Evolutionary conservation across 2,329 filamentous ascomycete species (phyloP), one percentile per base, ranked within the genome.

Genomic region (Cladophialophora carrionii): DNA sequence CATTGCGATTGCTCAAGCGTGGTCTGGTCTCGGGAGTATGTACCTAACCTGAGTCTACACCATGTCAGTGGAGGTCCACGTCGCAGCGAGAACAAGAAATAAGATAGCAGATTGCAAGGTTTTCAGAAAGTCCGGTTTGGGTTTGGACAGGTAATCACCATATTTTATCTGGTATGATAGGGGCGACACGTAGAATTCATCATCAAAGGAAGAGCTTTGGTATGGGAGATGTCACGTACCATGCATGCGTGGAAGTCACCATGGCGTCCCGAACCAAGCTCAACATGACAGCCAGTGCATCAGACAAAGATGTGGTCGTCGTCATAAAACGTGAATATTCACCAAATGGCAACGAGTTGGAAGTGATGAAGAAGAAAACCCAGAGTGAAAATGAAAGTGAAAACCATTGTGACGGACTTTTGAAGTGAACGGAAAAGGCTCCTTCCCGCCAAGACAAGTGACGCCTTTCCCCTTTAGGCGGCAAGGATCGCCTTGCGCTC

Each of bases 131-230:
- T 85, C 82, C 82, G 81, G 51, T 53, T 63, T 67, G 85, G 84
- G 81, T 81, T 64, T 76, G 79, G 82, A 85, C 83, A 83, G 81
- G 83, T 84, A 81, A 81, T 86, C 84, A 85, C 83, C 84, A 86
- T 75, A 72, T 48, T 59, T 64, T 78, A 54, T 54, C 52, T 10
- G 76, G 82, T 85, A 79, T 80, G 84, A 85, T 86, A 86, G 84
- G 84, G 84, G 84, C 84, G 84, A 86, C 84, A 86, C 82, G 78
- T 51, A 77, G 78, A 71, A 79, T 81, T 86, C 84, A 86, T 86
- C 84, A 84, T 80, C 70, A 69, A 74, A 68, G 37, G 53, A 54
- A 61, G 54, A 68, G 70, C 41, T 6, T 12, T 48, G 48, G 34
- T 17, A 63, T 51, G 43, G 17, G 14, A 26, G 26, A 41, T 55